phyloP scores from a whole-genome alignment of 2,329 filamentous ascomycete genomes.

The Aspergillus proliferans region DNA sequence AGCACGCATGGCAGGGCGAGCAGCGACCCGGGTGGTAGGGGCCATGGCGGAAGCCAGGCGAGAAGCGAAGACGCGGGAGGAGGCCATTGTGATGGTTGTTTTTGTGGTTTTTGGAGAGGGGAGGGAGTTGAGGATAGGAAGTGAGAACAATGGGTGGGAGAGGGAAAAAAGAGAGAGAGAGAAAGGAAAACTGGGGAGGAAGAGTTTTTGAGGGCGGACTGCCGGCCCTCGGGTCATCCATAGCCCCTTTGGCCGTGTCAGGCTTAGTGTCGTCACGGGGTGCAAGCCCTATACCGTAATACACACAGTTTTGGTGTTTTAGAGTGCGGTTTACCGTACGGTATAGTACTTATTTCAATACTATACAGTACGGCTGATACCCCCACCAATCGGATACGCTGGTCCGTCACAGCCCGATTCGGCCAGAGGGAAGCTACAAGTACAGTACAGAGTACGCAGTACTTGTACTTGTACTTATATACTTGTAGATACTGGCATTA shows the following conservation, averaged over 20 bases:
- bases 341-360: no score
- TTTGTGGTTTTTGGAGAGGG: slow-evolving; percentile 16
- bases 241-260: background rate
- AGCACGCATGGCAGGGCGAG: slow-evolving; percentile 66
- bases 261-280: background rate
- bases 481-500: no score
- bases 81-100: slow-evolving; percentile 66
- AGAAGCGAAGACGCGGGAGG: slow-evolving; percentile 69
- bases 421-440: no score
- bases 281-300: no score
- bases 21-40: slow-evolving; percentile 73
- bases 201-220: slow-evolving; percentile 1
- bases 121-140: slow-evolving; percentile 5
- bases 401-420: no score
- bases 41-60: slow-evolving; percentile 61
- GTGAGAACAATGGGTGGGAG: slow-evolving; percentile 18
- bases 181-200: slow-evolving; percentile 29
- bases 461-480: no score
- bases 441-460: no score
- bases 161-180: slow-evolving; percentile 10
- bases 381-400: no score
- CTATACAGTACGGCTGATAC: no score
- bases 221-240: background rate
- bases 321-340: no score
- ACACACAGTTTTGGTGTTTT: no score